Evolutionary conservation across 371 early-diverging fungal species (phyloP).

Genomic region (Mortierella sp.): DNA sequence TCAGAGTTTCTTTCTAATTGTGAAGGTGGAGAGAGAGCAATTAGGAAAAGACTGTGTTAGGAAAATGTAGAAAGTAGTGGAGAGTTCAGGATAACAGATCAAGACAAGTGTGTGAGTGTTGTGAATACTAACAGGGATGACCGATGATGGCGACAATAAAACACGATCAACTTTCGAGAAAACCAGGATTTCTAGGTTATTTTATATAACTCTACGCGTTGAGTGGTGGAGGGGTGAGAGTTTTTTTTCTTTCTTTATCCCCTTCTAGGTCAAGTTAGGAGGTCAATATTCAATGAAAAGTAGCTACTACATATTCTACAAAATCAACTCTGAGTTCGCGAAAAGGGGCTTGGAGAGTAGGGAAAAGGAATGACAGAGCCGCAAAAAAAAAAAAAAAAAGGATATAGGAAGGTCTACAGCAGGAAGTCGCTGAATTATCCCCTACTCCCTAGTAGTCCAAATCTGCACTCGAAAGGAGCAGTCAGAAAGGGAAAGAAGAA

Average conservation of each 20-base stretch:
- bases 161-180: background rate
- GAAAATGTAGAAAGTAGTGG: background rate
- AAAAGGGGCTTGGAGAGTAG: constrained; percentile 1
- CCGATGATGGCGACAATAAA: background rate
- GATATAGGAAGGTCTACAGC: background rate
- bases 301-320: background rate
- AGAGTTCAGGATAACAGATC: background rate
- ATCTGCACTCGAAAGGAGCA: too few relatives aligned
- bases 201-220: background rate
- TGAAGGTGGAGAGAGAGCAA: background rate
- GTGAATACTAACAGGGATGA: background rate
- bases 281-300: background rate
- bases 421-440: background rate
- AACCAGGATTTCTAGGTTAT: background rate
- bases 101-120: background rate
- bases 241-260: background rate
- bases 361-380: background rate
- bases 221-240: constrained; percentile 6
- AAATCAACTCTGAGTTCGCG: background rate
- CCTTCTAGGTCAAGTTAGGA: too few relatives aligned
- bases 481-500: too few relatives aligned
- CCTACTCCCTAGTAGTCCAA: background rate
- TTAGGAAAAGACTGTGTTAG: background rate
- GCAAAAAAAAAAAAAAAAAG: background rate
- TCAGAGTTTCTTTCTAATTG: constrained; percentile 5